phyloP scores from a whole-genome alignment of 192 early-diverging fungal species.

The Coemansia sp. region DNA sequence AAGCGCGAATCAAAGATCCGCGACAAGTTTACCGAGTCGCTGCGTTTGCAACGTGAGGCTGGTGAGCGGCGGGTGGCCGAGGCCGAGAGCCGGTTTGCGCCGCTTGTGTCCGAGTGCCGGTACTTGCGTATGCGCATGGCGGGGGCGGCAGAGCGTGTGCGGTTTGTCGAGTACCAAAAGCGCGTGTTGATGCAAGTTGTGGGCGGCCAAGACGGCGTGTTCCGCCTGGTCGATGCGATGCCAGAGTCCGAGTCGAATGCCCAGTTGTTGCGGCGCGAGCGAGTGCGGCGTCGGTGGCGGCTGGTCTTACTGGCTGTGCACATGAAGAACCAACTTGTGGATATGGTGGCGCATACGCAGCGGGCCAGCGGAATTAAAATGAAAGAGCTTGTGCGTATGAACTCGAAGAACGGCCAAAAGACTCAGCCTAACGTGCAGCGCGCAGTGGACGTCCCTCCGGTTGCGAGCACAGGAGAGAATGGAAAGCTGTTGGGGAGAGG shows the following conservation, averaged over 20 bases:
- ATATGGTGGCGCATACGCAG: constrained; percentile 3
- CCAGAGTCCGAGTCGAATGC: background rate
- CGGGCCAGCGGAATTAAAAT: constrained; percentile 24
- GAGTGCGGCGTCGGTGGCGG: constrained; percentile 20
- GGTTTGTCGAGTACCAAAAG: constrained; percentile 26
- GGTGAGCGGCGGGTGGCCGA: background rate
- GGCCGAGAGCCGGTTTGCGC: background rate
- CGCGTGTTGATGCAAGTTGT: constrained; percentile 23
- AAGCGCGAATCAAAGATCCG: constrained; percentile 5
- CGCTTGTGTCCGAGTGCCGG: constrained; percentile 14
- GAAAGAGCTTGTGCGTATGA: constrained; percentile 13
- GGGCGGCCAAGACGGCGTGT: constrained; percentile 32
- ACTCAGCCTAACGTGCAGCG: background rate
- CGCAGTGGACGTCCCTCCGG: background rate
- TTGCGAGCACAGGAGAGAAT: background rate
- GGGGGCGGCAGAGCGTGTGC: constrained; percentile 14
- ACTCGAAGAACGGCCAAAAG: background rate
- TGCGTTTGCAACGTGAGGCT: constrained; percentile 9
- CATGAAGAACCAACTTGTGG: constrained; percentile 17
- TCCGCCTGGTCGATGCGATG: constrained; percentile 22
- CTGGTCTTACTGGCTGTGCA: constrained; percentile 32
- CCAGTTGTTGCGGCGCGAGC: constrained; percentile 8
- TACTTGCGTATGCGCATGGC: constrained; percentile 33
- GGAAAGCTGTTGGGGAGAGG: background rate
- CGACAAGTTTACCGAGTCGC: background rate